Conservation (phyloP, 805 yeast species). For the Isabelozyma pseudorhagii region DNA sequence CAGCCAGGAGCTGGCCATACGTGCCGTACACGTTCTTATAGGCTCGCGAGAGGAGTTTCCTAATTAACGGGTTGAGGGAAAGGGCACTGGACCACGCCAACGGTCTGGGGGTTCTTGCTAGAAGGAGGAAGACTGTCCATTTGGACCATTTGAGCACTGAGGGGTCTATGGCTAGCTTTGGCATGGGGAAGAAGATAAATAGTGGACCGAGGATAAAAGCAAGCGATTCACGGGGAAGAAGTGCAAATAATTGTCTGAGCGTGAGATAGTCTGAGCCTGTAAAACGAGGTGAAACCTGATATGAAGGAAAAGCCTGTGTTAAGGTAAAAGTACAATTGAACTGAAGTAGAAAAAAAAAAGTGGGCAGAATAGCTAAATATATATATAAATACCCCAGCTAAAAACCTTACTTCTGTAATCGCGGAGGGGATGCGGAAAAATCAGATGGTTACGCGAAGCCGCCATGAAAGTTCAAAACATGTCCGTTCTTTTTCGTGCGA, state of each 20-base stretch:
- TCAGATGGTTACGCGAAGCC: conserved; percentile 2
- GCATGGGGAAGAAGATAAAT: neutral
- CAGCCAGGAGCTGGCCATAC: neutral
- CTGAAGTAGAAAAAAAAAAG: neutral
- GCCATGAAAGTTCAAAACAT: neutral
- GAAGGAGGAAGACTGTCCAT: conserved; percentile 23
- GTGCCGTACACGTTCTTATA: neutral
- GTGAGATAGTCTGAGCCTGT: too few species aligned
- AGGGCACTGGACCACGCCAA: conserved; percentile 28
- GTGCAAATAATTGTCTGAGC: too few species aligned
- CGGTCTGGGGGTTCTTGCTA: conserved; percentile 22
- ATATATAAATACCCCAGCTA: neutral
- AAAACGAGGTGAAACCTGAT: neutral
- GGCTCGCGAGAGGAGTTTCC: conserved; percentile 6
- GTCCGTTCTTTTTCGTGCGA: too few species aligned
- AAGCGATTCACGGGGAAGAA: neutral
- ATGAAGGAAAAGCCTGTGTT: too few species aligned
- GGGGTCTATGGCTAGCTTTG: neutral
- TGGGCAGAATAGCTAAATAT: neutral
- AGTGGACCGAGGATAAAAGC: neutral
- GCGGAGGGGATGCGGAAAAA: neutral
- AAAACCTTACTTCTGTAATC: neutral
- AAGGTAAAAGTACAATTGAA: too few species aligned
- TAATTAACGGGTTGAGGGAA: conserved; percentile 28
- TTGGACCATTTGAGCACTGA: conserved; percentile 21